Percentiles rank a stretch among this genome's conserved stretches.
phyloP scores from a whole-genome alignment of 192 early-diverging fungal genomes.

The Coemansia sp. region DNA sequence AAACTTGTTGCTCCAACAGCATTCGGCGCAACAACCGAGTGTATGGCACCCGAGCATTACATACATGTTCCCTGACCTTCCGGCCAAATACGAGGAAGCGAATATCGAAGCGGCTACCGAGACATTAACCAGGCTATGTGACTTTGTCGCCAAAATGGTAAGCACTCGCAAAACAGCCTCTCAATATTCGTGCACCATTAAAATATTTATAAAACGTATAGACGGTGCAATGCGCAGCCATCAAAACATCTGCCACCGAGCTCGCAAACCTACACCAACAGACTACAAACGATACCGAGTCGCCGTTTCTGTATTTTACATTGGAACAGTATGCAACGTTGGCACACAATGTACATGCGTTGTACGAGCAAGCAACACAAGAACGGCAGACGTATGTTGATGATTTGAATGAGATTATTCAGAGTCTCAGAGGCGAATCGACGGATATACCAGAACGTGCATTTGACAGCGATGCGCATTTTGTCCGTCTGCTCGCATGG shows the following conservation, averaged over 20 bases:
- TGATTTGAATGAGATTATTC: slow-evolving; percentile 11
- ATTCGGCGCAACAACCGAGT: slow-evolving; percentile 38
- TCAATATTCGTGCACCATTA: not conserved
- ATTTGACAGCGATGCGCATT: slow-evolving; percentile 35
- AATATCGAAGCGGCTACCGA: not conserved
- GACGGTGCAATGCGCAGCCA: slow-evolving; percentile 20
- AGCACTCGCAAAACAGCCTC: not conserved
- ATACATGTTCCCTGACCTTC: slow-evolving; percentile 30
- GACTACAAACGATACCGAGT: not conserved
- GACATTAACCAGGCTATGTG: slow-evolving; percentile 16
- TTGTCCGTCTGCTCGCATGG: slow-evolving; percentile 28
- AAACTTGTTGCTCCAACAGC: slow-evolving; percentile 33
- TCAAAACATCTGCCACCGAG: slow-evolving; percentile 18
- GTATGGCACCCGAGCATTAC: slow-evolving; percentile 44
- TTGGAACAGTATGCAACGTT: slow-evolving; percentile 19
- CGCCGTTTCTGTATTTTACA: slow-evolving; percentile 13
- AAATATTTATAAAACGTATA: not conserved
- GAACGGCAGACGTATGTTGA: slow-evolving; percentile 20
- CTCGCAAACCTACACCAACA: slow-evolving; percentile 3
- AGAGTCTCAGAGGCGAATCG: slow-evolving; percentile 10
- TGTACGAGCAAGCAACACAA: slow-evolving; percentile 11
- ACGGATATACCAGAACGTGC: slow-evolving; percentile 3
- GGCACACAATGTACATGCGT: slow-evolving; percentile 4
- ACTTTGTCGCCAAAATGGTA: slow-evolving; percentile 17
- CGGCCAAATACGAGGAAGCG: slow-evolving; percentile 15